Evolutionary conservation across 495 filamentous ascomycete species (phyloP).

Genomic region (Penicillium steckii): DNA sequence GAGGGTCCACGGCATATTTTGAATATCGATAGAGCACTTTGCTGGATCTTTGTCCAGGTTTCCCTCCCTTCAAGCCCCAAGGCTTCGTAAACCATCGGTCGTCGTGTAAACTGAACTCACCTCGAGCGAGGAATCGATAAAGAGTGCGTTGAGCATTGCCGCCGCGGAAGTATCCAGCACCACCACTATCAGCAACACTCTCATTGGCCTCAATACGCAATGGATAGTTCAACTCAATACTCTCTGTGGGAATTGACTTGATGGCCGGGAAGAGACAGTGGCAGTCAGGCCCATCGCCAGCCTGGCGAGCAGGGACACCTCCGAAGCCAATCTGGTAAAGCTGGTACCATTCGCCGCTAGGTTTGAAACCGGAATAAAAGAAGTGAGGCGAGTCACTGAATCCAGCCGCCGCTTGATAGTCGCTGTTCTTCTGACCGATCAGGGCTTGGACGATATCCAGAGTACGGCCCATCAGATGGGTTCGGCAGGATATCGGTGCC

Average conservation of each 20-base stretch:
- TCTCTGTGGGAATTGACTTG: slow-evolving; percentile 51
- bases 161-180: slow-evolving; percentile 45
- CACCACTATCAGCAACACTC: slow-evolving; percentile 48
- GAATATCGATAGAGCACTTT: slow-evolving; percentile 44
- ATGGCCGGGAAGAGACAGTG: slow-evolving; percentile 53
- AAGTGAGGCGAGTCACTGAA: slow-evolving; percentile 53
- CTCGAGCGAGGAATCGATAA: slow-evolving; percentile 46
- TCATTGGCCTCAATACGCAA: slow-evolving; percentile 50
- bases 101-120: slow-evolving; percentile 49
- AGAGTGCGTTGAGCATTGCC: slow-evolving; percentile 49
- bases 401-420: slow-evolving; percentile 47
- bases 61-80: slow-evolving; percentile 48
- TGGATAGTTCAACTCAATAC: slow-evolving; percentile 50
- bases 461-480: slow-evolving; percentile 44
- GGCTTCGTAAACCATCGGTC: slow-evolving; percentile 54
- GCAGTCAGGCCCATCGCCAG: slow-evolving; percentile 50
- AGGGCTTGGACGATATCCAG: slow-evolving; percentile 51
- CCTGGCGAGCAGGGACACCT: slow-evolving; percentile 47
- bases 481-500: slow-evolving; percentile 49
- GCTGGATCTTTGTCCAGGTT: slow-evolving; percentile 41
- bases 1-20: slow-evolving; percentile 23
- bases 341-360: slow-evolving; percentile 50
- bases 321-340: slow-evolving; percentile 54
- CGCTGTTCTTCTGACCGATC: slow-evolving; percentile 45
- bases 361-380: slow-evolving; percentile 51